Base-by-base conservation (phyloP, 306 rosid species). In the Cicer cuneatum region DNA sequence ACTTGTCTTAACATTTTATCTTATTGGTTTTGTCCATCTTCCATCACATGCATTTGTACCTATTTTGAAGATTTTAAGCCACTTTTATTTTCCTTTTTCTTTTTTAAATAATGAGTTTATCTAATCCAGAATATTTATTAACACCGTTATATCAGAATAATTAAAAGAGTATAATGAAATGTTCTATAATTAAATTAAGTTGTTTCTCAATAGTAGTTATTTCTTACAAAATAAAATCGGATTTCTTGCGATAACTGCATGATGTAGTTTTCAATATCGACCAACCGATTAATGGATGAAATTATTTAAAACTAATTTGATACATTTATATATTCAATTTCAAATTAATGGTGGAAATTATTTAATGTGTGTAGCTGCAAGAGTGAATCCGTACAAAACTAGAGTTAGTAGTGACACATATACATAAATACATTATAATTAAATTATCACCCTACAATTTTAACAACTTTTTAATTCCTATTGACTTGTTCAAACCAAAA, bases 401-500 rank as follows among this genome's bases (percentile, higher is more conserved):
- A n/a, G n/a, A 64, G 69, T 40, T 38, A 38, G 21, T 11, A 13
- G 41, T 52, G 8, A 52, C 6, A 33, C 1, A 21, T 21, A 21
- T 21, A 21, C 2, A 24, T 24, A 24, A 2, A 64, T 12, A 59
- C 4, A 46, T 11, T 60, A 40, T 10, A 49, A 70, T 78, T 8
- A 35, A 57, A 59, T 58, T 15, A 71, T 40, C 60, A 54, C 53
- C 62, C 59, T 66, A 79, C 75, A 42, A 77, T 82, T 14, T n/a
- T 43, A 87, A 82, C 77, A 21, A 77, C 3, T 77, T 62, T 78
- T 47, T 42, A 57, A 52, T 19, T 16, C 15, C 18, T 40, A 46
- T 77, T 86, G 80, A 83, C 80, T 42, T 46, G 18, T 83, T 83
- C 83, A 83, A 82, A 49, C 60, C 45, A 47, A 51, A 63, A 48